Percentiles rank a stretch among this genome's conserved stretches.
These are phyloP conservation scores for Apiospora malaysiana DNA, from an alignment of 2,329 filamentous ascomycete species.

Conservation along the genomic window DNA sequence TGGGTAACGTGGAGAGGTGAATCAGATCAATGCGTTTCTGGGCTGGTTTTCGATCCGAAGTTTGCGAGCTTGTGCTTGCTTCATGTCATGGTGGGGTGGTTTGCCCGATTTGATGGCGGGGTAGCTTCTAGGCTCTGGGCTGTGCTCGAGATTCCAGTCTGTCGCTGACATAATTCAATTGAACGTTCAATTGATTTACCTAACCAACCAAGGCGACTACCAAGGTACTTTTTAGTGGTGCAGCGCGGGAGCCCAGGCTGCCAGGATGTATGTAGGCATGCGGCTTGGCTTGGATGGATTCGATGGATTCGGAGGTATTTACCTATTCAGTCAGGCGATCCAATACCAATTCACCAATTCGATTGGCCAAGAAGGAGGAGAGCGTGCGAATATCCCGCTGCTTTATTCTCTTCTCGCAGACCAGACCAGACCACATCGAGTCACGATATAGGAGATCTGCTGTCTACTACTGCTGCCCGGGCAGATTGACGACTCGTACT, in stretches of 20 bases:
- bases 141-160: background rate
- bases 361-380: background rate
- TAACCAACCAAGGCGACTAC: background rate
- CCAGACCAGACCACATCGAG: no score
- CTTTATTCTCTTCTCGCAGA: no score
- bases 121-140: background rate
- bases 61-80: no score
- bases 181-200: no score
- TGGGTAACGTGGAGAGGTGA: background rate
- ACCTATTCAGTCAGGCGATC: background rate
- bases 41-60: background rate
- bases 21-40: slow-evolving; percentile 2
- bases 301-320: background rate
- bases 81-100: slow-evolving; percentile 4
- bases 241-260: background rate
- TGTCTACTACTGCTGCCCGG: background rate
- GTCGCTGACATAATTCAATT: background rate
- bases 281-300: no score
- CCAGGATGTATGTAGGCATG: no score
- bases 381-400: background rate
- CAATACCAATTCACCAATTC: background rate
- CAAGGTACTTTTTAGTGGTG: background rate
- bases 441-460: background rate
- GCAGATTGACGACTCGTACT: background rate
- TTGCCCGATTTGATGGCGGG: background rate